Base-by-base conservation (phyloP, 2,329 filamentous ascomycete genomes). In the Diplodia intermedia region DNA sequence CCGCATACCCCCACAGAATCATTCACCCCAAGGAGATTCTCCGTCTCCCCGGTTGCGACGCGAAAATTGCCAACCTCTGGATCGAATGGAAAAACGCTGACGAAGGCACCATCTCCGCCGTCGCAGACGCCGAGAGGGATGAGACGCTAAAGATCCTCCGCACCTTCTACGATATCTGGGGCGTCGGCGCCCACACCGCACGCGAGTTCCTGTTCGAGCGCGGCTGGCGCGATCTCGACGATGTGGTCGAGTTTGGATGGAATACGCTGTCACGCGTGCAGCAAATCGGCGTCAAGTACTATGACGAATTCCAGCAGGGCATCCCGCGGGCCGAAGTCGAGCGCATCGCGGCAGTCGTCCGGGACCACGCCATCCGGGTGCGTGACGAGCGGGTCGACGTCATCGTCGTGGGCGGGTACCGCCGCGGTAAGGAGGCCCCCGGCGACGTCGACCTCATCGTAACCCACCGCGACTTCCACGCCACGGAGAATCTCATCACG, bases 281-380 rank as follows among this genome's bases (percentile, higher is more conserved):
- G 78, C 93, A 98, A 76, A 97, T 98, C 67, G 94, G 95, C 0
- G 83, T 97, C 54, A 98, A 98, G 76, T 97, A 89, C 79, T 97
- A 96, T 76, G 91, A 96, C 40, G 94, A 98, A 71, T 91, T 99
- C 67, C 81, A 86, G 55, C 79, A 85, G 18, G 88, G 86, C 15
- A 92, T 98, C 4, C 86, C 92, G 0, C 87, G 93, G 1, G 68
- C 75, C 0, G 93, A 98, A 77, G 91, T 93, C 0, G 89, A 92
- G 72, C 74, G 76, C 0, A 97, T 97, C 65, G 87, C 86, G 0
- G 73, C 80, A 4, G 82, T 84, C 0, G 85, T 97, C 18, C 83
- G 90, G 1, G 74, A 80, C 1, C 89, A 95, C 70, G 93, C 93
- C 1, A 87, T 88, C 55, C 80, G 77, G 20, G 83, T 94, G 1